Percentiles rank a stretch among this genome's conserved stretches.
phyloP scores from a whole-genome alignment of 495 filamentous ascomycete genomes.

The Aspergillus incahuasiensis region DNA sequence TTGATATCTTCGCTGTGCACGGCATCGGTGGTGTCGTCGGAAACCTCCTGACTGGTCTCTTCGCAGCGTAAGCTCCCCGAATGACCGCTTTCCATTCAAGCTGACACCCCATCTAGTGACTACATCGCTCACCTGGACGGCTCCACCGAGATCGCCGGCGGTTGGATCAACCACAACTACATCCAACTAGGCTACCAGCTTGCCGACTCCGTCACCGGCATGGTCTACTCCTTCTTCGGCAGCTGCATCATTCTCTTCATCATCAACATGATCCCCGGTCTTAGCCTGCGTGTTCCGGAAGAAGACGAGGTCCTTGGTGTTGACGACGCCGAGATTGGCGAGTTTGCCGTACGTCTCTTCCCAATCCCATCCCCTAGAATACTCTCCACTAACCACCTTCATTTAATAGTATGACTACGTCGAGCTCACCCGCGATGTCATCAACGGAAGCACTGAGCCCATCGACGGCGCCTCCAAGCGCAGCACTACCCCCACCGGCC shows the following conservation, averaged over 20 bases:
- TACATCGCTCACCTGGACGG: conserved; percentile 91
- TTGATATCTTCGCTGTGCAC: conserved; percentile 95
- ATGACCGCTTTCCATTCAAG: background rate
- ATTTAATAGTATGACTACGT: conserved; percentile 94
- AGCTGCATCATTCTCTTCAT: conserved; percentile 83
- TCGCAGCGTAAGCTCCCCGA: conserved; percentile 64
- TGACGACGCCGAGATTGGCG: conserved; percentile 93
- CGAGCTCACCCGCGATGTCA: conserved; percentile 81
- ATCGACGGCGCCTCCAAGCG: conserved; percentile 33
- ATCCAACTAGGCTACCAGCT: conserved; percentile 85
- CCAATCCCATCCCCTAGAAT: background rate
- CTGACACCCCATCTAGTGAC: conserved; percentile 46
- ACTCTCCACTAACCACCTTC: background rate
- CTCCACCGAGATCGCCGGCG: conserved; percentile 63
- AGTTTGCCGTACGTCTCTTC: conserved; percentile 69
- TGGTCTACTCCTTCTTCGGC: conserved; percentile 80
- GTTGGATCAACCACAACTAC: conserved; percentile 90
- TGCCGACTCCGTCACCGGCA: conserved; percentile 78
- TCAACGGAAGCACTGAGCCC: conserved; percentile 48
- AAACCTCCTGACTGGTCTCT: conserved; percentile 85
- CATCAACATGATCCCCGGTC: conserved; percentile 80
- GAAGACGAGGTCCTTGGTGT: conserved; percentile 89
- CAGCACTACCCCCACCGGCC: conserved; percentile 25
- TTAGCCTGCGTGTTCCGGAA: conserved; percentile 73
- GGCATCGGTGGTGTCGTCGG: conserved; percentile 83